Conservation (phyloP, 73 alveolate species). For the Paramecium bursaria region DNA sequence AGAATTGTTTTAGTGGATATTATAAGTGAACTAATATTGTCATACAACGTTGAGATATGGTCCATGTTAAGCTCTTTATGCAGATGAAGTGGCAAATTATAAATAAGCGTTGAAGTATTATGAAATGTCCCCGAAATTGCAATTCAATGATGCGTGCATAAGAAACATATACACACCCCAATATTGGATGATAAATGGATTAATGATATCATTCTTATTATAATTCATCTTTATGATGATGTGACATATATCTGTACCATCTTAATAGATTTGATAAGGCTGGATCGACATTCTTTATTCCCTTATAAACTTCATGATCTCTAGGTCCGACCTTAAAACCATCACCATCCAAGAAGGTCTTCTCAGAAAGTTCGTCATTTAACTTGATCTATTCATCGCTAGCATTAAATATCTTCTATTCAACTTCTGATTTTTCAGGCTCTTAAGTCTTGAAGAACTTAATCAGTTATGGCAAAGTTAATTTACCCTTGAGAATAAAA, state of each 20-base stretch:
- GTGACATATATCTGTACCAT: conserved; percentile 53
- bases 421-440: conserved; percentile 79
- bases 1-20: conserved; percentile 40
- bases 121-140: conserved; percentile 34
- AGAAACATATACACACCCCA: not conserved
- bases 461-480: conserved; percentile 57
- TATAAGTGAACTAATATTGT: conserved; percentile 59
- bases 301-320: conserved; percentile 58
- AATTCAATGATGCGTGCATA: too few species aligned
- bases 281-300: conserved; percentile 50
- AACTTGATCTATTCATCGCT: conserved; percentile 68
- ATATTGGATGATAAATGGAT: not conserved
- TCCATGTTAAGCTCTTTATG: not conserved
- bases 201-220: not conserved
- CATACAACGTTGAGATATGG: conserved; percentile 23
- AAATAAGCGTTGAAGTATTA: not conserved
- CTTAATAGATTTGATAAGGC: conserved; percentile 10
- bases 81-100: not conserved
- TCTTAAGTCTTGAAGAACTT: conserved; percentile 72
- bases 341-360: conserved; percentile 65
- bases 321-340: conserved; percentile 62
- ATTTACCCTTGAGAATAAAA: conserved; percentile 59
- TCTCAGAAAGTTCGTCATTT: conserved; percentile 71
- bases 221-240: not conserved
- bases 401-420: conserved; percentile 70